Percentiles rank a stretch among this genome's conserved stretches.
Evolutionary conservation across 257 asterid genomes (phyloP).

Genomic region (Rhazya stricta): DNA sequence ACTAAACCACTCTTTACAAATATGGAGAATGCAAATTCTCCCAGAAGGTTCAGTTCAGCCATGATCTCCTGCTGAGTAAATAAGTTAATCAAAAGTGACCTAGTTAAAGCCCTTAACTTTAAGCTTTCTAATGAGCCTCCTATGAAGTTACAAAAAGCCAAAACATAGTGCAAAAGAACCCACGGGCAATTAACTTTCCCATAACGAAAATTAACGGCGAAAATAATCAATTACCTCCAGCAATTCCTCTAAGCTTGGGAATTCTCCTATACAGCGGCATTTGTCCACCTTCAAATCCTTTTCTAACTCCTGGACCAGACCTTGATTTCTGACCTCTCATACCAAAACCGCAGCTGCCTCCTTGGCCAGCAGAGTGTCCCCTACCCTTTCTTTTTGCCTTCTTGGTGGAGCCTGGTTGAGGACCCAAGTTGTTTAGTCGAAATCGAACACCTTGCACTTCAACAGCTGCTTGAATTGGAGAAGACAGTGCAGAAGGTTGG

Average conservation of each 20-base stretch:
- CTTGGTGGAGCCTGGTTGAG: conserved; percentile 66
- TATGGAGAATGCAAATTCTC: neutral
- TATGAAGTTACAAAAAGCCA: neutral
- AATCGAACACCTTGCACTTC: conserved; percentile 32
- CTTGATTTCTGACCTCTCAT: conserved; percentile 93
- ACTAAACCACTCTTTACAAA: neutral
- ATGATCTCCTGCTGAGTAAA: neutral
- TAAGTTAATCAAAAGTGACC: neutral
- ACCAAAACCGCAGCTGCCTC: conserved; percentile 86
- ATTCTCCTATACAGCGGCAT: conserved; percentile 84
- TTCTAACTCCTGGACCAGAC: conserved; percentile 92
- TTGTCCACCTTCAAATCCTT: conserved; percentile 83
- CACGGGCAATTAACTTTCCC: neutral
- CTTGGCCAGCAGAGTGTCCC: conserved; percentile 96
- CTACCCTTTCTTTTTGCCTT: conserved; percentile 88
- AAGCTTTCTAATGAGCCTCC: neutral
- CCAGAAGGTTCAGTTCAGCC: neutral
- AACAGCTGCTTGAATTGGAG: conserved; percentile 17
- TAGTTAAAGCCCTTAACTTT: neutral
- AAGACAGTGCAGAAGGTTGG: conserved; percentile 21
- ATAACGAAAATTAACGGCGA: neutral
- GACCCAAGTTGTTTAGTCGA: conserved; percentile 83
- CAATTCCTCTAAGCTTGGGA: conserved; percentile 88
- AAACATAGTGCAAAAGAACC: neutral
- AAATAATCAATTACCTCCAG: conserved; percentile 65